These are phyloP conservation scores for Suillus plorans DNA, from an alignment of 768 basidiomycete species.

Conservation along the genomic window DNA sequence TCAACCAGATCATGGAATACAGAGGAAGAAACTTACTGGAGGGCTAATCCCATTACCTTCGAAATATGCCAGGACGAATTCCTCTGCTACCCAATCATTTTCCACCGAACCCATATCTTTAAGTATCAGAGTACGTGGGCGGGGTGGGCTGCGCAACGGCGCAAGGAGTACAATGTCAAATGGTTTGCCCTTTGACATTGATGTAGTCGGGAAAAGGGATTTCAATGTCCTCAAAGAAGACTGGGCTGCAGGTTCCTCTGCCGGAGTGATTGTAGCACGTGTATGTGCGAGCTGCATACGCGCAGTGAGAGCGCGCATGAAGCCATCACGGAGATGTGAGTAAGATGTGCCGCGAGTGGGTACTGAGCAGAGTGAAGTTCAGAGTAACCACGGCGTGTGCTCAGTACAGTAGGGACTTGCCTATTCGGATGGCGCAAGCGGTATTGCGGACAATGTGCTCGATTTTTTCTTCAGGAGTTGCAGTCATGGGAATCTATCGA, in stretches of 20 bases:
- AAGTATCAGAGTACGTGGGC: slow-evolving; percentile 58
- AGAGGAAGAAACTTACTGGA: slow-evolving; percentile 39
- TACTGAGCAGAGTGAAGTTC: slow-evolving; percentile 42
- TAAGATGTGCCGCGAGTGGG: slow-evolving; percentile 78
- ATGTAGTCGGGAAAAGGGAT: slow-evolving; percentile 71
- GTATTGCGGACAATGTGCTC: slow-evolving; percentile 64
- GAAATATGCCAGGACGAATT: slow-evolving; percentile 76
- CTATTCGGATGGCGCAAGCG: slow-evolving; percentile 72
- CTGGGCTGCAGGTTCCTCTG: slow-evolving; percentile 55
- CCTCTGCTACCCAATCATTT: slow-evolving; percentile 70
- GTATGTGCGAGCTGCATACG: slow-evolving; percentile 55
- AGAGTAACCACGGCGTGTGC: not conserved
- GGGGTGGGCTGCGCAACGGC: slow-evolving; percentile 44
- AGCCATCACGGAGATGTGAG: slow-evolving; percentile 80
- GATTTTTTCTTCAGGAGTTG: slow-evolving; percentile 70
- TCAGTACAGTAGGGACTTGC: slow-evolving; percentile 37
- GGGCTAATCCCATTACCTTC: slow-evolving; percentile 71
- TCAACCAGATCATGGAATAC: not conserved
- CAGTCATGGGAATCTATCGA: slow-evolving; percentile 49
- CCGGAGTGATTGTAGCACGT: slow-evolving; percentile 53
- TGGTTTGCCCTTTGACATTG: slow-evolving; percentile 63
- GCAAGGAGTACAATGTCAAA: slow-evolving; percentile 69
- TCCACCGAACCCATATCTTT: slow-evolving; percentile 74
- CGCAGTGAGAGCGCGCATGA: slow-evolving; percentile 68
- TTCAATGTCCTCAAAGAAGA: slow-evolving; percentile 72